A percentile compares a stretch with the other conserved stretches of the same genome.
These are phyloP conservation scores for Rhodotorula sphaerocarpa DNA, from an alignment of 768 basidiomycete genomes.

Conservation along the genomic window DNA sequence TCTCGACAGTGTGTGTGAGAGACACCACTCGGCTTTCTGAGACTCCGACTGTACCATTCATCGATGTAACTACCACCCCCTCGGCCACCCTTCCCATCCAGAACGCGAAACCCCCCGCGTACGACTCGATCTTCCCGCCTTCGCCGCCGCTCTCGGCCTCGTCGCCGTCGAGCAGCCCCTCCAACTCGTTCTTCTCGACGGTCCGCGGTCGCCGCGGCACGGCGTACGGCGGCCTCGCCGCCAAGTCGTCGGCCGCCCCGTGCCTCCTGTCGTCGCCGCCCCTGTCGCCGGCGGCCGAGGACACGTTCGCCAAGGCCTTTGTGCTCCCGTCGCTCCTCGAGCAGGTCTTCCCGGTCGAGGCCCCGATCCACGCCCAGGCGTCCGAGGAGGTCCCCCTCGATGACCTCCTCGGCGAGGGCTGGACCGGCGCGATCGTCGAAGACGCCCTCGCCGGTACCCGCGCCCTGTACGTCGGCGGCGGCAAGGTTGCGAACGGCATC, in stretches of 20 bases:
- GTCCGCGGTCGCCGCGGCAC: neutral
- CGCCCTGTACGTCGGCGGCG: conserved; percentile 75
- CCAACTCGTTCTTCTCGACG: conserved; percentile 8
- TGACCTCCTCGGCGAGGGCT: conserved; percentile 21
- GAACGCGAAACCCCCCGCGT: neutral
- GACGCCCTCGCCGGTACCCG: conserved; percentile 17
- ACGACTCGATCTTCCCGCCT: conserved; percentile 7
- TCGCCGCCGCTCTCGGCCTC: conserved; percentile 4
- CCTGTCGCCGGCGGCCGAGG: neutral
- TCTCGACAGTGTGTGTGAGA: conserved; percentile 24
- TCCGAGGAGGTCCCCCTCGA: conserved; percentile 8
- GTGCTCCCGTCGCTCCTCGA: conserved; percentile 16
- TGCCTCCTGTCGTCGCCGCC: too few species aligned
- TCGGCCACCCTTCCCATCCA: neutral
- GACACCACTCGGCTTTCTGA: conserved; percentile 10
- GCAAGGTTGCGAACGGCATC: conserved; percentile 44
- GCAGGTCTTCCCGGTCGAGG: conserved; percentile 20
- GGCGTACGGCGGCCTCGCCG: too few species aligned
- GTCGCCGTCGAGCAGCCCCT: conserved; percentile 8
- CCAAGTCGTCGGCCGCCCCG: neutral
- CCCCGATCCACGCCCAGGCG: conserved; percentile 26
- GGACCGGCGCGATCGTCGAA: conserved; percentile 27
- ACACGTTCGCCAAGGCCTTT: neutral
- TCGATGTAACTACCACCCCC: conserved; percentile 9
- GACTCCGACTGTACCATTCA: conserved; percentile 13